A percentile compares a stretch with the other conserved stretches of the same genome.
These are phyloP conservation scores for Chalciporus sphaerocephalus DNA, from an alignment of 768 basidiomycete species.

Conservation along the genomic window DNA sequence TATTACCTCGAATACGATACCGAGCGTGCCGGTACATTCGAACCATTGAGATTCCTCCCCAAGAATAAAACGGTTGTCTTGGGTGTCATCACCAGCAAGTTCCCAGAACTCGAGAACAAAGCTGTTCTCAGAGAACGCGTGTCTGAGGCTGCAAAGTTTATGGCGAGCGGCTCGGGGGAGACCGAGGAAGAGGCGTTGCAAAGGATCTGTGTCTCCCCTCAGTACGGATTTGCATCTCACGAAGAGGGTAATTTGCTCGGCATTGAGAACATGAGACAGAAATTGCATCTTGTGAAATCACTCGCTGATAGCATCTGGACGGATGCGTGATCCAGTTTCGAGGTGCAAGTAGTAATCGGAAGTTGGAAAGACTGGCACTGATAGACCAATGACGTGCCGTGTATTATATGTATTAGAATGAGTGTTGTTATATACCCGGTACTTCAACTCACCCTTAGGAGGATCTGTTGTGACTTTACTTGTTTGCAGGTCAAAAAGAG, in stretches of 20 bases:
- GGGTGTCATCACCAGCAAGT: constrained; percentile 43
- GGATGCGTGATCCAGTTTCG: constrained; percentile 17
- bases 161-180: constrained; percentile 38
- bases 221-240: constrained; percentile 50
- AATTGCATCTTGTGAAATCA: constrained; percentile 30
- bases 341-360: too few relatives aligned
- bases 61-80: too few relatives aligned
- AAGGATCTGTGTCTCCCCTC: constrained; percentile 44
- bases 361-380: too few relatives aligned
- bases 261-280: constrained; percentile 34
- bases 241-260: constrained; percentile 41
- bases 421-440: too few relatives aligned
- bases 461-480: too few relatives aligned
- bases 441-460: too few relatives aligned
- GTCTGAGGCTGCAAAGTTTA: constrained; percentile 39
- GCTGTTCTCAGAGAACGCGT: constrained; percentile 38
- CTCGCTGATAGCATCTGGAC: constrained; percentile 37
- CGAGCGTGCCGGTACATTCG: constrained; percentile 40
- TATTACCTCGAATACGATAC: constrained; percentile 50
- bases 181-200: constrained; percentile 35
- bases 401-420: too few relatives aligned
- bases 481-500: too few relatives aligned
- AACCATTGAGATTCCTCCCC: constrained; percentile 29
- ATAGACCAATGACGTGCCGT: too few relatives aligned
- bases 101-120: constrained; percentile 41